Conservation (phyloP, 371 early-diverging fungal genomes). For the Fennellomyces sp. region DNA sequence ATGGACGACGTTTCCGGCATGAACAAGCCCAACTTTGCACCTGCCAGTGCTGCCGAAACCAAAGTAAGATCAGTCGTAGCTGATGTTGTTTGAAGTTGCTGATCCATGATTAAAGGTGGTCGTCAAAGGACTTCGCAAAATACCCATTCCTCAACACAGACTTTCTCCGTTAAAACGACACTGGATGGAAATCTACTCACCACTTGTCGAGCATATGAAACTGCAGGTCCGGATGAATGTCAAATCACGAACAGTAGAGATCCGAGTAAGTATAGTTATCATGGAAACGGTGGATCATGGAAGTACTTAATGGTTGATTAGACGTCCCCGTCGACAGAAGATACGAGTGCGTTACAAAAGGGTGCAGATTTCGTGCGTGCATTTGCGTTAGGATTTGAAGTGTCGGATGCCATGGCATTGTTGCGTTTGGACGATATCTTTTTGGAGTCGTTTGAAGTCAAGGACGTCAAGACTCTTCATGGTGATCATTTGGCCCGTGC, state of each 20-base stretch:
- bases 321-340: conserved; percentile 84
- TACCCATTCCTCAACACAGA: conserved; percentile 94
- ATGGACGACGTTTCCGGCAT: conserved; percentile 50
- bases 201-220: conserved; percentile 97
- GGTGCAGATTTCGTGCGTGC: conserved; percentile 95
- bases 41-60: conserved; percentile 34
- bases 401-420: conserved; percentile 94
- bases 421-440: conserved; percentile 95
- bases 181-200: conserved; percentile 99
- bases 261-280: conserved; percentile 59
- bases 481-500: conserved; percentile 98
- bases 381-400: conserved; percentile 91
- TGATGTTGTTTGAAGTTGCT: not conserved
- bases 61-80: conserved; percentile 31
- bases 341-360: conserved; percentile 89
- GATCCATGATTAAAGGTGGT: conserved; percentile 29
- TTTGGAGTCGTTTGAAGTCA: conserved; percentile 97
- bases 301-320: conserved; percentile 17
- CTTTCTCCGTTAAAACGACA: conserved; percentile 91
- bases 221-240: conserved; percentile 98
- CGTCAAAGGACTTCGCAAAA: conserved; percentile 68
- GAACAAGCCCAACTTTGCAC: conserved; percentile 47
- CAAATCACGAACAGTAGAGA: conserved; percentile 87
- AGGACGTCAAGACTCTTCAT: conserved; percentile 97
- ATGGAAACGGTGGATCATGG: not conserved